Base-by-base conservation (phyloP, 208 protist species). In the Kentomonas sorsogonicus region DNA sequence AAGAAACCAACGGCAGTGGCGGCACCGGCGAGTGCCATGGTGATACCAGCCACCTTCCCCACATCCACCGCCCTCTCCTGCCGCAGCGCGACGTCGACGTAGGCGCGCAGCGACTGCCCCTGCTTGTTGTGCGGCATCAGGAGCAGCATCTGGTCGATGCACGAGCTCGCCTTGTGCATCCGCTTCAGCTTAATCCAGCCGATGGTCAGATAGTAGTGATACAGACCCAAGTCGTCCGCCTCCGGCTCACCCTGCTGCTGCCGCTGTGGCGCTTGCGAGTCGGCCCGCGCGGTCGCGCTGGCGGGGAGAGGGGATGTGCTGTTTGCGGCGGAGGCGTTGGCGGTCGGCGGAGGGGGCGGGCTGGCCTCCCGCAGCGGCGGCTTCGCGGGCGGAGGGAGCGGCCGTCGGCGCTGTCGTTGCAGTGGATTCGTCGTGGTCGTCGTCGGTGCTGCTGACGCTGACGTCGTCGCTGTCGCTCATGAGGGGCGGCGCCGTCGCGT, bases 161-260 rank as follows among this genome's bases (percentile, higher is more conserved):
- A 90, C 25, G 72, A 72, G 30, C 66, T 62, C 0, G 83, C 83
- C 55, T 75, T 77, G 9, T 85, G 60, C 23, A 82, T 72, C 16
- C 77, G 53, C 13, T 56, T 65, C 27, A 91, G 72, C 54, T 93
- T 93, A 29, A 86, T 80, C 72, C 73, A 87, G 31, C 83, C 86
- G 15, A 93, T 43, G 5, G 73, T 53, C 18, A 93, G 65, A 60
- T 93, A 85, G 54, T 89, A 93, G 62, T 89, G 67, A 44, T 81
- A 75, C 22, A 83, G 45, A 5, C 61, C 58, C n/a, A 87, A 36
- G 60, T 81, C 72, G 34, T 67, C 52, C 34, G 68, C 61, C 44
- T 60, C 40, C n/a, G n/a, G n/a, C n/a, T n/a, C n/a, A n/a, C n/a
- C n/a, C n/a, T n/a, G n/a, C n/a, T n/a, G n/a, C n/a, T n/a, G n/a